phyloP scores from a whole-genome alignment of 1,284 basidiomycete species.

The Ganoderma resinaceum region DNA sequence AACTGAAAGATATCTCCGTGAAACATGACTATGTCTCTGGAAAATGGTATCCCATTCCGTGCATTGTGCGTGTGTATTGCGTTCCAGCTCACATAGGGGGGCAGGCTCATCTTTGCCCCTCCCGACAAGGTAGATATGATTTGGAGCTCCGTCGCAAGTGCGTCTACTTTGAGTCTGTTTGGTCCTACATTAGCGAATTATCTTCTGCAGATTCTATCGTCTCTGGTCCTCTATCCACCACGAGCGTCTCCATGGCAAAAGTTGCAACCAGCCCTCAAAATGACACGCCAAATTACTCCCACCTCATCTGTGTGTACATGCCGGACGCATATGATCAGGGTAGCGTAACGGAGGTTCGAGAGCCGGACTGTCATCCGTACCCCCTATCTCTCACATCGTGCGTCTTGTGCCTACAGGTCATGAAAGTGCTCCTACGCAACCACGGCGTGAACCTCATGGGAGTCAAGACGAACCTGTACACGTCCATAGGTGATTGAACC shows the following conservation, averaged over 20 bases:
- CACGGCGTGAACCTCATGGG: conserved; percentile 71
- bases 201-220: conserved; percentile 60
- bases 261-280: conserved; percentile 66
- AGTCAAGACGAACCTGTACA: conserved; percentile 76
- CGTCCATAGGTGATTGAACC: conserved; percentile 54
- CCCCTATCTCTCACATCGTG: conserved; percentile 1
- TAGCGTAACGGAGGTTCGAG: conserved; percentile 58
- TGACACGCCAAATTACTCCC: conserved; percentile 58
- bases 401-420: conserved; percentile 51
- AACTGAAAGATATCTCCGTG: conserved; percentile 63
- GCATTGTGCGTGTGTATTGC: neutral
- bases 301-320: conserved; percentile 75
- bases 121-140: conserved; percentile 65
- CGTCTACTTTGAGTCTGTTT: conserved; percentile 11
- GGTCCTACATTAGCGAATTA: neutral
- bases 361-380: neutral
- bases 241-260: conserved; percentile 61
- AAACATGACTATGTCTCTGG: conserved; percentile 61
- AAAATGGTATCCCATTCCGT: conserved; percentile 60
- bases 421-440: conserved; percentile 67
- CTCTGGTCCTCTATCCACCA: conserved; percentile 64
- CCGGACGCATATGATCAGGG: conserved; percentile 73
- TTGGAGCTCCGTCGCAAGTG: conserved; percentile 66
- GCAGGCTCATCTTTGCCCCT: conserved; percentile 69
- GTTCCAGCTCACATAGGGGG: neutral